A percentile compares a stretch with the other conserved stretches of the same genome.
Conservation (phyloP, 257 asterid genomes). For the Perilla frutescens region DNA sequence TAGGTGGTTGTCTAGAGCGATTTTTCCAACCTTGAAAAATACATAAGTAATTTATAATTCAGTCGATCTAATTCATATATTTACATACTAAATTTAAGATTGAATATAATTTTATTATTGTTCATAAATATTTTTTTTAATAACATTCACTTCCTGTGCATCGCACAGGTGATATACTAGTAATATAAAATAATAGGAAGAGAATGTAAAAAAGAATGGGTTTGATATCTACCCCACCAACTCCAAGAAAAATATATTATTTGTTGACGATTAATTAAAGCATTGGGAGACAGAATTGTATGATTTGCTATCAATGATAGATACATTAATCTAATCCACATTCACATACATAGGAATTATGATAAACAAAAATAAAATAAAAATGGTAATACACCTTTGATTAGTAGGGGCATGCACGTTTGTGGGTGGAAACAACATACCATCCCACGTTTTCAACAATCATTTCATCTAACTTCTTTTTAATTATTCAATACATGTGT, state of each 20-base stretch:
- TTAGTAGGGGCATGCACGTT: slow-evolving; percentile 36
- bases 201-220: slow-evolving; percentile 2
- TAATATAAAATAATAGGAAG: background rate
- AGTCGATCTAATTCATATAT: no score
- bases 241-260: slow-evolving; percentile 9
- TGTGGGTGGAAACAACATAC: slow-evolving; percentile 23
- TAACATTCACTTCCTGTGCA: no score
- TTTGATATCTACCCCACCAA: slow-evolving; percentile 24
- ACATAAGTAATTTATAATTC: no score
- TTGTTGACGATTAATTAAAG: slow-evolving; percentile 13
- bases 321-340: slow-evolving; percentile 4
- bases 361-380: background rate
- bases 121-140: no score
- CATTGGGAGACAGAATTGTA: slow-evolving; percentile 30
- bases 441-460: slow-evolving; percentile 17
- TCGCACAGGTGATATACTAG: no score
- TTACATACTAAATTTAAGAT: no score
- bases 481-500: background rate
- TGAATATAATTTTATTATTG: no score
- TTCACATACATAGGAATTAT: background rate
- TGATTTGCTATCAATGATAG: slow-evolving; percentile 30
- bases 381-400: background rate
- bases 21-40: no score
- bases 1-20: no score
- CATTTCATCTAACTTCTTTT: background rate